Conservation (phyloP, 2,329 filamentous ascomycete genomes). For the Cordyceps javanica region DNA sequence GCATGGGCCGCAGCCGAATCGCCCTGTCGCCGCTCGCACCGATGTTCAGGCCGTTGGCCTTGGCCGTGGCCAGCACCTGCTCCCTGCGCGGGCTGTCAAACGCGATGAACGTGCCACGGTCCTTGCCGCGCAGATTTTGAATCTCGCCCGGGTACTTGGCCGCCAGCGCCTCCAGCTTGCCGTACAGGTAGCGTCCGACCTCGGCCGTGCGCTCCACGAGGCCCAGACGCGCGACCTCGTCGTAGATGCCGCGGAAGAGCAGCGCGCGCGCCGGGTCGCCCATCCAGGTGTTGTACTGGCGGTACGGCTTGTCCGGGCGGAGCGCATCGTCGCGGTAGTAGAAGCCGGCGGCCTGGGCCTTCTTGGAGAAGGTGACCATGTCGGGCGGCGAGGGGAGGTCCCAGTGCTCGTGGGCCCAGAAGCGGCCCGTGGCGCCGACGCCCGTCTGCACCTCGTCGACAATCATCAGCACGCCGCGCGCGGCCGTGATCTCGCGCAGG, state of each 20-base stretch:
- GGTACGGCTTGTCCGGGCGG: constrained; percentile 85
- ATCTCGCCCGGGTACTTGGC: constrained; percentile 70
- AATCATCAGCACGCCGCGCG: constrained; percentile 75
- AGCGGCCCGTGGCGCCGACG: constrained; percentile 84
- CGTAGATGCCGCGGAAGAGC: constrained; percentile 78
- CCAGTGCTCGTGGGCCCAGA: constrained; percentile 98
- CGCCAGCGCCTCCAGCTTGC: constrained; percentile 60
- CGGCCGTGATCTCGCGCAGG: constrained; percentile 71
- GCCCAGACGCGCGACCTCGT: constrained; percentile 69
- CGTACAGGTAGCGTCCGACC: constrained; percentile 73
- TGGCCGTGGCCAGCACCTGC: constrained; percentile 59
- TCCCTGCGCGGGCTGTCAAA: constrained; percentile 81
- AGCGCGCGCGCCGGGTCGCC: constrained; percentile 81
- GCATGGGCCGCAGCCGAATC: constrained; percentile 13
- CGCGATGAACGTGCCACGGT: constrained; percentile 85
- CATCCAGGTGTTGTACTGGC: constrained; percentile 98
- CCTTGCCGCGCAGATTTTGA: constrained; percentile 77
- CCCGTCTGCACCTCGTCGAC: constrained; percentile 94
- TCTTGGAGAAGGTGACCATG: constrained; percentile 94
- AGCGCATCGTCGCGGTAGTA: constrained; percentile 78
- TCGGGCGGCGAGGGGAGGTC: constrained; percentile 71
- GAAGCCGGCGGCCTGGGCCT: constrained; percentile 89
- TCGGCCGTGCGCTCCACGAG: constrained; percentile 72
- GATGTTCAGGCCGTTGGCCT: constrained; percentile 10
- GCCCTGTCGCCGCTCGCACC: constrained; percentile 12